Base-by-base conservation (phyloP, 306 rosid species). In the Quercus robur region DNA sequence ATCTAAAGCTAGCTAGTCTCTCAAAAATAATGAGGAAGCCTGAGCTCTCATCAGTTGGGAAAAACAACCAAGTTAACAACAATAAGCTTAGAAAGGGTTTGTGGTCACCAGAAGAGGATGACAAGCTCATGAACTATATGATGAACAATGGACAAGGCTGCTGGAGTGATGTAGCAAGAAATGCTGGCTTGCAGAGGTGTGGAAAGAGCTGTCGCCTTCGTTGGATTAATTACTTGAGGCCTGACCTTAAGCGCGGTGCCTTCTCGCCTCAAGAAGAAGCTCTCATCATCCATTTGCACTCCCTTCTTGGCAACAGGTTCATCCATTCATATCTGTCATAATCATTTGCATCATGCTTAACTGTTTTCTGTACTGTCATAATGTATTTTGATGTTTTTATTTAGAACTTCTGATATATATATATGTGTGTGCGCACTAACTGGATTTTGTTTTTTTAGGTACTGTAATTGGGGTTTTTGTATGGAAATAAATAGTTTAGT, bases 91-190 rank as follows among this genome's bases (percentile, higher is more conserved):
- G 97, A 58, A 94, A 92, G 79, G 98, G 98, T 3, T 85, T 94
- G 26, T 94, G 98, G 98, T 94, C 98, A 10, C 97, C 98, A 1
- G 98, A 94, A 66, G 98, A 94, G 81, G 98, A 94, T 55, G 97
- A 94, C 20, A 94, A 88, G 77, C 88, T 94, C 30, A 86, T 88
- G 90, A 91, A 77, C 62, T 92, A 91, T 71, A 92, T 94, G 97
- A 58, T 87, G 26, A 94, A 81, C 84, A 91, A 89, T 75, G 98
- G 95, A 26, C 97, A 88, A 78, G 97, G 98, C 21, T 94, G 98
- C 66, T 94, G 97, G 97, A 88, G 92, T 15, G 98, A 94, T 11
- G 97, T 94, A 21, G 98, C 98, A 0, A 86, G 92, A 81, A 91
- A 91, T 86, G 99, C 97, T 19, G 97, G 97, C 46, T 80, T 94